Base-by-base conservation (phyloP, 176 grass and related monocot species). In the Aegilops bicornis region DNA sequence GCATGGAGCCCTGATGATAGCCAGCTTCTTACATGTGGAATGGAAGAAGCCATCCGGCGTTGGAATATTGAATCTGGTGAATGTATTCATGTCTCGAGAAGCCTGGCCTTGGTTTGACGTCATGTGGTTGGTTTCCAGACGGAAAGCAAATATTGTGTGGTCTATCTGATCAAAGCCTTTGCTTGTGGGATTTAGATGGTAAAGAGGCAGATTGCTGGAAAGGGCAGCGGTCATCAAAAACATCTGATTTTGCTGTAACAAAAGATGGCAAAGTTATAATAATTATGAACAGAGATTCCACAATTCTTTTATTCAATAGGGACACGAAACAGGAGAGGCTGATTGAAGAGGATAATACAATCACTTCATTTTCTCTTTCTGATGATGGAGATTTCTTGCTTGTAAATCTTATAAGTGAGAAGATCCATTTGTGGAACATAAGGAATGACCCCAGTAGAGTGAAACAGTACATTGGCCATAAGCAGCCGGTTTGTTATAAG, bases 341-440 rank as follows among this genome's bases (percentile, higher is more conserved):
- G 39, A 89, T 98, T 82, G 91, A 93, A 76, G 95, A 98, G 78
- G 93, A 87, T 12, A 29, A 43, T 29, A 83, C 77, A 59, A 88
- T 98, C 66, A 98, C 91, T 68, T 95, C 91, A 77, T 98, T 98
- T 88, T 91, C 85, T 80, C 91, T 95, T 72, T 98, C 95, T 19
- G 85, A 83, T 58, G 95, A 98, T 89, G 95, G 90, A 66, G 85
- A 93, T 43, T 98, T 90, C 87, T 84, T 95, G 86, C 93, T 98
- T 86, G 80, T 98, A 64, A 93, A 98, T 92, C 85, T 98, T 66
- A 1, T 5, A 77, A 85, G 45, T 14, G 83, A 93, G 88, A 87
- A 89, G 77, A 98, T 98, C 69, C 95, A 98, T 95, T 88, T 98
- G 83, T 98, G 95, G 95, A 92, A 87, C 71, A 88, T 98, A 93